These are phyloP conservation scores for Xylaria longipes DNA, from an alignment of 495 filamentous ascomycete genomes.

Conservation along the genomic window DNA sequence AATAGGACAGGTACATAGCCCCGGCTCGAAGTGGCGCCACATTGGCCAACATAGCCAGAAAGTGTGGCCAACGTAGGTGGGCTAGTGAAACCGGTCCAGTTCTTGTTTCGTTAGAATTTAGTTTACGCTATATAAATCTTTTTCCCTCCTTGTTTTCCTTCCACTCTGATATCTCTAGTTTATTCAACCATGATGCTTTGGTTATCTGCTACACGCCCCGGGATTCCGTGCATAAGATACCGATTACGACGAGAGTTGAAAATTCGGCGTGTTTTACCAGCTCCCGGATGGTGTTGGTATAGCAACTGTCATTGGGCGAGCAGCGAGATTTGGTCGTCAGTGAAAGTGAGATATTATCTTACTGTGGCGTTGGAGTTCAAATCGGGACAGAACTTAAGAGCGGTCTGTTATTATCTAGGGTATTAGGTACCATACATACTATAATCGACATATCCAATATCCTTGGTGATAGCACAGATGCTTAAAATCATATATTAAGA, in stretches of 20 bases:
- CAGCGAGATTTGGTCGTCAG: background rate
- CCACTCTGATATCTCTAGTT: too few relatives aligned
- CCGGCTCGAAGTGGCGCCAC: too few relatives aligned
- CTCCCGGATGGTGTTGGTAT: background rate
- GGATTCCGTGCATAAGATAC: background rate
- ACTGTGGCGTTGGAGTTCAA: background rate
- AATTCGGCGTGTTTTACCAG: background rate
- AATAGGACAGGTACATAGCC: too few relatives aligned
- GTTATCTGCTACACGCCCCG: too few relatives aligned
- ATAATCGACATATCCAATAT: background rate
- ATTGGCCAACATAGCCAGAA: too few relatives aligned
- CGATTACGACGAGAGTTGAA: background rate
- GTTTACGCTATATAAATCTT: background rate
- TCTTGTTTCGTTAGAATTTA: background rate
- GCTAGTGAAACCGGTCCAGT: background rate
- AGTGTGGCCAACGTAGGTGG: too few relatives aligned
- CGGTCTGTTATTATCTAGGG: background rate
- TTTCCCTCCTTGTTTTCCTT: background rate
- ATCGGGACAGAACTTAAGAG: background rate
- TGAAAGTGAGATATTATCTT: background rate
- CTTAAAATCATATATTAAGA: background rate
- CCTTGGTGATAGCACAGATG: slow-evolving; percentile 1
- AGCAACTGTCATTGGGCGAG: background rate
- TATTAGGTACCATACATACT: background rate
- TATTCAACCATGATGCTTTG: too few relatives aligned